phyloP scores from a whole-genome alignment of 225 moss, liverwort and hornwort genomes.

The Polytrichum commune region DNA sequence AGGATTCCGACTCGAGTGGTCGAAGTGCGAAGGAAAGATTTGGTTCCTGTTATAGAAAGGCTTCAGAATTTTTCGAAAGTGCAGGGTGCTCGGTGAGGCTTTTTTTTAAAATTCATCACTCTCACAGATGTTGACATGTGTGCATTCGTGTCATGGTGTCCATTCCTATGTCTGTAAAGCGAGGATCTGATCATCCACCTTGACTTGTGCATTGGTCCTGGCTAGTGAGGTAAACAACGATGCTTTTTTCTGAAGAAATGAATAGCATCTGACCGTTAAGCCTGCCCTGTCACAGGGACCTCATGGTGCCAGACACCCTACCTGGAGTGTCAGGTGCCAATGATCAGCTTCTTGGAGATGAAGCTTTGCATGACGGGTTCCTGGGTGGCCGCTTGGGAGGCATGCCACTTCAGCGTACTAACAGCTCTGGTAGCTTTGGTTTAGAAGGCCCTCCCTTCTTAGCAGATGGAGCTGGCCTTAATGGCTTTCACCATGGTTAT shows the following conservation, averaged over 20 bases:
- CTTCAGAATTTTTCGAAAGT: slow-evolving; percentile 76
- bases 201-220: no score
- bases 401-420: slow-evolving; percentile 62
- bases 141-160: no score
- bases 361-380: slow-evolving; percentile 53
- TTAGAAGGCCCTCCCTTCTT: slow-evolving; percentile 66
- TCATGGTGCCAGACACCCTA: slow-evolving; percentile 47
- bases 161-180: no score
- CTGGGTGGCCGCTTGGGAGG: slow-evolving; percentile 39
- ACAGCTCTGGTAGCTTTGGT: slow-evolving; percentile 85
- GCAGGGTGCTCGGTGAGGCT: slow-evolving; percentile 74
- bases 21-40: slow-evolving; percentile 88
- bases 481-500: slow-evolving; percentile 81
- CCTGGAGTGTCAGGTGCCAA: slow-evolving; percentile 54
- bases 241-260: no score
- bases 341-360: slow-evolving; percentile 65
- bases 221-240: no score
- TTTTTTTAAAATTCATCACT: no score
- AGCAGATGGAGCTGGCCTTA: slow-evolving; percentile 41
- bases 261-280: background rate
- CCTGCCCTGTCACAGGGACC: slow-evolving; percentile 53
- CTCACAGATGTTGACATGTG: no score
- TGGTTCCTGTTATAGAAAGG: slow-evolving; percentile 91
- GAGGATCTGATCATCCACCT: no score
- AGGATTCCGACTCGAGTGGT: slow-evolving; percentile 75